phyloP scores from a whole-genome alignment of 1,284 basidiomycete genomes.

The Apiotrichum veenhuisii region DNA sequence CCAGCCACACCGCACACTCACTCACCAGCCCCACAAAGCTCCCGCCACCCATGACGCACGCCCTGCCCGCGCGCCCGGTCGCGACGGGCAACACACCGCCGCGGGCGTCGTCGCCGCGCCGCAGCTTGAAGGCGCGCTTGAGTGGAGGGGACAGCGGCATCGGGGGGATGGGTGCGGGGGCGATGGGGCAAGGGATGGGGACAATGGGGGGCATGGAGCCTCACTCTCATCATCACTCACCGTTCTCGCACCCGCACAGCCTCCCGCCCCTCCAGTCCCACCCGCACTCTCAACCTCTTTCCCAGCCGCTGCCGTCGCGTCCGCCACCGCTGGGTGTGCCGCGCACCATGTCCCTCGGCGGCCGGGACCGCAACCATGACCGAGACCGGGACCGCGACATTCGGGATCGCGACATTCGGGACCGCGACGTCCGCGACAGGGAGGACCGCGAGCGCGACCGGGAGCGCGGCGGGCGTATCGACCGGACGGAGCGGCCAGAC shows the following conservation, averaged over 20 bases:
- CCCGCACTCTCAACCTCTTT: no score
- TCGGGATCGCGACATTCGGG: no score
- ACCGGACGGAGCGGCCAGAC: no score
- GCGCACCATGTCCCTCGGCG: background rate
- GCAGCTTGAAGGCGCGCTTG: background rate
- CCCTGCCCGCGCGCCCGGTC: slow-evolving; percentile 1
- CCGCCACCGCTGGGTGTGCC: background rate
- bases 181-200: no score
- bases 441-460: no score
- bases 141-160: background rate
- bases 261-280: background rate
- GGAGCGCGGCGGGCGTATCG: no score
- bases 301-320: background rate
- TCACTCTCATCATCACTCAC: no score
- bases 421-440: no score
- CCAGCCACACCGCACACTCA: background rate
- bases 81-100: background rate
- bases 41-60: slow-evolving; percentile 3
- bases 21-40: background rate
- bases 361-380: background rate
- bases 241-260: background rate
- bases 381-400: background rate
- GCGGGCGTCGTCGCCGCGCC: background rate
- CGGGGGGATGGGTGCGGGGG: background rate
- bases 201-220: no score